Base-by-base conservation (phyloP, 495 filamentous ascomycete genomes). In the Ramalina intermedia region DNA sequence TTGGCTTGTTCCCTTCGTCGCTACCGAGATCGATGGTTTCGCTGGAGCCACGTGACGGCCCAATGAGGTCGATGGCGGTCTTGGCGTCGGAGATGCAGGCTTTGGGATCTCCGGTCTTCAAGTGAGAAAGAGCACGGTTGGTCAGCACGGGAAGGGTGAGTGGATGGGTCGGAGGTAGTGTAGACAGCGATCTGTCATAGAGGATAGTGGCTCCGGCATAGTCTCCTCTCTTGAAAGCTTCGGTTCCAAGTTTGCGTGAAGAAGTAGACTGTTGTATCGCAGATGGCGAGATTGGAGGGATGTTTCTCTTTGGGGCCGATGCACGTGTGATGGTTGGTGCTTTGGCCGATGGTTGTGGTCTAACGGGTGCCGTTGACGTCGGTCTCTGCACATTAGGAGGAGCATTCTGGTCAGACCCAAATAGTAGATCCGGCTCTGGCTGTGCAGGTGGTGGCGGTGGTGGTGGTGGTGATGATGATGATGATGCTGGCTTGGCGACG, bases 211-310 rank as follows among this genome's bases (percentile, higher is more conserved):
- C 93, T 3, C 79, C 71, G 13, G 84, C 81, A 62, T 85, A 98
- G 63, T 98, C 91, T 33, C 91, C 91, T 21, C 85, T 78, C 64
- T 95, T 96, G 71, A 94, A 98, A 54, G 88, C 81, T 47, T 79
- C 81, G 11, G 86, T 82, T 26, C 89, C 93, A 46, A 79, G 79
- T 47, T 79, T 71, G 16, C 93, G 83, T 46, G 87, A 71, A n/a
- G 75, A 69, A 39, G 79, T 79, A 14, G 87, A 94, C 14, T 76
- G 74, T 46, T 80, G 68, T 6, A 94, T 74, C 2, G 81, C 80
- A 41, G 76, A 70, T 11, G 76, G 61, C 0, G 87, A 82, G 6
- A 89, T 60, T 8, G 69, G 57, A 16, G 88, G 88, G 43, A 94
- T 75, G 37, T 72, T 70, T 6, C 86, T 77, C 37, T 71, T 64